Conservation (phyloP, 2,329 filamentous ascomycete species). For the Mycosphaerelloides madeirae region DNA sequence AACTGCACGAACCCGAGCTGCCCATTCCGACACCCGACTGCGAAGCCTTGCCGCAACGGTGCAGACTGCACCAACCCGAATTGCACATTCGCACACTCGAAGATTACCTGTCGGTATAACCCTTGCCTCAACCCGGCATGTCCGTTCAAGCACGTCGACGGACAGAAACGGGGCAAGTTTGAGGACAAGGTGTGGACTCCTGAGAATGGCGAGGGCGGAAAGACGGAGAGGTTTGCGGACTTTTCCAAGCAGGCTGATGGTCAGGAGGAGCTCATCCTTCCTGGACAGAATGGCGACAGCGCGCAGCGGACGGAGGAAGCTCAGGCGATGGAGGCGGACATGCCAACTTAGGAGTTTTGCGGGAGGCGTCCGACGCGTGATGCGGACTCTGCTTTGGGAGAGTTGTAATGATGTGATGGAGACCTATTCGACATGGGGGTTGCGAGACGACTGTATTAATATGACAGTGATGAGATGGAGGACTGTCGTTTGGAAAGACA, state of each 20-base stretch:
- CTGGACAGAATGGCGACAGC: constrained; percentile 14
- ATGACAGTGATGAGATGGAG: no score
- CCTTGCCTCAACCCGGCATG: constrained; percentile 89
- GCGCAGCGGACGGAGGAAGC: background rate
- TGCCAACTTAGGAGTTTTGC: background rate
- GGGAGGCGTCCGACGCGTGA: no score
- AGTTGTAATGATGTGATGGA: no score
- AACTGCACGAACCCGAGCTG: constrained; percentile 89
- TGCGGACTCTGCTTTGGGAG: no score
- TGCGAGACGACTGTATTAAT: no score
- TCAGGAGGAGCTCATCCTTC: constrained; percentile 33
- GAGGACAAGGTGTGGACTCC: constrained; percentile 89
- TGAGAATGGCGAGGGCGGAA: constrained; percentile 37
- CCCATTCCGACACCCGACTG: constrained; percentile 80
- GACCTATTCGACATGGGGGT: no score
- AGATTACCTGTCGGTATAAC: constrained; percentile 81
- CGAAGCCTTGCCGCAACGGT: constrained; percentile 86
- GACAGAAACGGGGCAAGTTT: constrained; percentile 76
- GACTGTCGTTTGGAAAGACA: no score
- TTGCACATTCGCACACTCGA: constrained; percentile 87
- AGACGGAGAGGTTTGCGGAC: constrained; percentile 25
- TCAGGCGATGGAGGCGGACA: constrained; percentile 6
- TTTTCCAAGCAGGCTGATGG: constrained; percentile 20
- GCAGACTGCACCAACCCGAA: constrained; percentile 74
- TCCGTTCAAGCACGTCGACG: constrained; percentile 83